phyloP scores from a whole-genome alignment of 1,284 basidiomycete species.

The Termitomyces sp. region DNA sequence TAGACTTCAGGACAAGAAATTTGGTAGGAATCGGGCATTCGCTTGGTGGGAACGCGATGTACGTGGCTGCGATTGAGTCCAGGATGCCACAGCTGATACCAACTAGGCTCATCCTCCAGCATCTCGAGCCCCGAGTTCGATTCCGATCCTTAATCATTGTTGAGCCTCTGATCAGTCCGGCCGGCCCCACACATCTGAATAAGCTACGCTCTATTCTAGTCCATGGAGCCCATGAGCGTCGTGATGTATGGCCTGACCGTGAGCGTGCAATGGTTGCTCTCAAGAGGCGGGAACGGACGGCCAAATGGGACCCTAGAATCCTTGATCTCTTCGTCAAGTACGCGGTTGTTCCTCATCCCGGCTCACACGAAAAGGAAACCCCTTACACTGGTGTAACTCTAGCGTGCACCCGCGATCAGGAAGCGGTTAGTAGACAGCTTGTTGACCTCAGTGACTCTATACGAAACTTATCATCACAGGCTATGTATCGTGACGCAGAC shows the following conservation, averaged over 20 bases:
- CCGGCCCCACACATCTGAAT: conserved; percentile 35
- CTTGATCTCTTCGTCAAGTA: conserved; percentile 40
- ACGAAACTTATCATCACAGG: conserved; percentile 22
- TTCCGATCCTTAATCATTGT: conserved; percentile 48
- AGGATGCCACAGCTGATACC: neutral
- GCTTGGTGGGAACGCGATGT: conserved; percentile 58
- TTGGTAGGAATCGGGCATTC: conserved; percentile 60
- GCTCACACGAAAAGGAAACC: conserved; percentile 23
- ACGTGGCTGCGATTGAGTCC: conserved; percentile 19
- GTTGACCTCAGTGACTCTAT: neutral
- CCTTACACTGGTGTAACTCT: conserved; percentile 39
- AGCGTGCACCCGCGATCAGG: conserved; percentile 52
- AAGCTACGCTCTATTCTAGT: conserved; percentile 37
- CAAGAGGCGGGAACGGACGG: conserved; percentile 24
- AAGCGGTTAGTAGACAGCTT: conserved; percentile 36
- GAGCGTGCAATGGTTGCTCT: conserved; percentile 34
- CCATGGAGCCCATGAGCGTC: conserved; percentile 38
- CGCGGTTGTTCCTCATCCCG: conserved; percentile 36
- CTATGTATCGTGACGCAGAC: conserved; percentile 45
- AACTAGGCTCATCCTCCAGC: conserved; percentile 45
- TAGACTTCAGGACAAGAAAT: conserved; percentile 43
- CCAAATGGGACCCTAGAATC: conserved; percentile 46
- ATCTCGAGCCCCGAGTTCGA: conserved; percentile 33
- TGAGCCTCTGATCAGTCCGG: conserved; percentile 51
- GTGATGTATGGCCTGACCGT: conserved; percentile 42